Evolutionary conservation across 352 stramenopile genomes (phyloP).

Genomic region (Poterioochromonas sp.): DNA sequence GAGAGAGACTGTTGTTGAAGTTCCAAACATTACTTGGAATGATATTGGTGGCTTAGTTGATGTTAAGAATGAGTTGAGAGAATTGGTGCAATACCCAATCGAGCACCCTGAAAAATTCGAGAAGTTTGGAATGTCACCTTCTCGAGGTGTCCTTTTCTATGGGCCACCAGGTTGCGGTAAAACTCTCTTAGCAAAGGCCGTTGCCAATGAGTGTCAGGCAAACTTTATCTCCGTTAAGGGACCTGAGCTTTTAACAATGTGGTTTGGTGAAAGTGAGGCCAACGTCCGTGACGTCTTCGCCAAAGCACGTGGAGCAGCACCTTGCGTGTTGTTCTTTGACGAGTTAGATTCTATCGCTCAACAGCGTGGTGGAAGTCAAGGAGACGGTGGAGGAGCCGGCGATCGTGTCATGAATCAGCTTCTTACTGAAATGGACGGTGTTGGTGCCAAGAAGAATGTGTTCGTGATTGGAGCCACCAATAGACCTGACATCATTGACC

Average conservation of each 20-base stretch:
- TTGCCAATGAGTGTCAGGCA: constrained; percentile 98
- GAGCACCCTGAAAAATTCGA: constrained; percentile 94
- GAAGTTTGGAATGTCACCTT: constrained; percentile 69
- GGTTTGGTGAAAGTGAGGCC: constrained; percentile 96
- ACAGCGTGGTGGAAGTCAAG: constrained; percentile 80
- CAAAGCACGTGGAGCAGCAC: constrained; percentile 89
- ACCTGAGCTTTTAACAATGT: constrained; percentile 98
- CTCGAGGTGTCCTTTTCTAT: constrained; percentile 98
- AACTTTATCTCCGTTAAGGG: constrained; percentile 99
- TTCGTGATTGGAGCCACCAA: constrained; percentile 90
- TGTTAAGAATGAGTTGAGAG: constrained; percentile 88
- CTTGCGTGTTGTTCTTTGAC: constrained; percentile 99
- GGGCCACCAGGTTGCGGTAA: constrained; percentile 95
- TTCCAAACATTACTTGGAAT: constrained; percentile 95
- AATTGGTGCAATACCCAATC: constrained; percentile 98
- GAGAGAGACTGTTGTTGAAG: constrained; percentile 96
- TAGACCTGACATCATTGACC: constrained; percentile 91
- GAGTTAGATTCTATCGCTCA: constrained; percentile 98
- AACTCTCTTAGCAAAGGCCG: constrained; percentile 93
- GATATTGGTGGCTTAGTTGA: constrained; percentile 96
- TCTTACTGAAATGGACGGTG: constrained; percentile 98
- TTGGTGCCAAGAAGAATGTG: constrained; percentile 97
- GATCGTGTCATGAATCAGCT: constrained; percentile 99
- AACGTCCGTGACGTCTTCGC: constrained; percentile 99
- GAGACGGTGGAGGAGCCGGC: constrained; percentile 88